Percentiles rank a stretch among this genome's conserved stretches.
phyloP scores from a whole-genome alignment of 2,329 filamentous ascomycete species.

The Blastomyces parvus region DNA sequence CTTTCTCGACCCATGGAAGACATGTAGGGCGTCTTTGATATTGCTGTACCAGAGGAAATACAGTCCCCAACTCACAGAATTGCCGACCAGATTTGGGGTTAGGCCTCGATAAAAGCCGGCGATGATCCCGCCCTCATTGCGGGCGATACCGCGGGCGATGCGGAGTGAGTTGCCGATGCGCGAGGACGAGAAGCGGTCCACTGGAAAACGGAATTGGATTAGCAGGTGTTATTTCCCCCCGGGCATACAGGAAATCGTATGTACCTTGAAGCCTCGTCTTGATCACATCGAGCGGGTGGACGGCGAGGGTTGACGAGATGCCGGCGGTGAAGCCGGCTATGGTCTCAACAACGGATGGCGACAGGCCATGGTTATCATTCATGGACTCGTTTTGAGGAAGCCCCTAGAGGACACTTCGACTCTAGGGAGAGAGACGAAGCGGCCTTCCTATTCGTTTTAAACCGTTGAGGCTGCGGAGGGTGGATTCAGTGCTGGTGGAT shows the following conservation, averaged over 20 bases:
- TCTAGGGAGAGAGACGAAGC: not conserved
- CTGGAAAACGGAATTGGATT: conserved; percentile 30
- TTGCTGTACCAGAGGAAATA: conserved; percentile 74
- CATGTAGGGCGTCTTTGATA: conserved; percentile 46
- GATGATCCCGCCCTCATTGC: conserved; percentile 46
- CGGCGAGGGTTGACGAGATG: conserved; percentile 70
- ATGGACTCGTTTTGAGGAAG: conserved; percentile 26
- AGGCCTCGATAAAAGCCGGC: conserved; percentile 79
- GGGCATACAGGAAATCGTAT: conserved; percentile 17
- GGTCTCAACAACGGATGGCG: conserved; percentile 73
- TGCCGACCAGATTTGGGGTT: conserved; percentile 82
- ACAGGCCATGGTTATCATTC: conserved; percentile 48
- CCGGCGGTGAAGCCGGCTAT: conserved; percentile 85
- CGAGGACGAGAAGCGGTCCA: conserved; percentile 41
- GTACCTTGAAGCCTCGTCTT: conserved; percentile 90
- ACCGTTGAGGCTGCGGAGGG: not conserved
- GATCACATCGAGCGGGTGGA: conserved; percentile 89
- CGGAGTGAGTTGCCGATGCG: conserved; percentile 45
- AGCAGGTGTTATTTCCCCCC: conserved; percentile 17
- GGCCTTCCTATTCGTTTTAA: not conserved
- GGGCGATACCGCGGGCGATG: conserved; percentile 44
- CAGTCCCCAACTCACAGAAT: conserved; percentile 78
- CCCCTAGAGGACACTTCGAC: conserved; percentile 3
- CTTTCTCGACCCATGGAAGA: conserved; percentile 26
- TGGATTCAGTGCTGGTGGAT: not conserved